Evolutionary conservation across 192 early-diverging fungal species (phyloP).

Genomic region (Linderina pennispora): DNA sequence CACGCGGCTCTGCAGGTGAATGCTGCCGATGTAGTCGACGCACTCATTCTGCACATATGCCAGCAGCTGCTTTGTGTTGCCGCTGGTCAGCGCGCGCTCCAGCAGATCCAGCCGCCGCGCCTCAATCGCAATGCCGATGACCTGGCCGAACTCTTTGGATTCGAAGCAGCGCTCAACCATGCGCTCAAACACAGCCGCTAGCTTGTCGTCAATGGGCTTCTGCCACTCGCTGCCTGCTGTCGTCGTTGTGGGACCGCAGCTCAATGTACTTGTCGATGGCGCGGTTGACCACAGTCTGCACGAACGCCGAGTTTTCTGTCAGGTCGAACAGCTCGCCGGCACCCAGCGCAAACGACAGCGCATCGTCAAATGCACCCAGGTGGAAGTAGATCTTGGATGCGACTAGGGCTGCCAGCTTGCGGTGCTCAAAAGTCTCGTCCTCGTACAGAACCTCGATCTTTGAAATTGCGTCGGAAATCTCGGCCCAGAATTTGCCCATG

Average conservation of each 20-base stretch:
- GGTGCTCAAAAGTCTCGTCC: constrained; percentile 76
- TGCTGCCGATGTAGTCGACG: constrained; percentile 72
- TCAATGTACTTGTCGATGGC: constrained; percentile 89
- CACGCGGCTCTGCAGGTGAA: constrained; percentile 60
- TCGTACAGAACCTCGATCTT: constrained; percentile 93
- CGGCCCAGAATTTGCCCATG: constrained; percentile 96
- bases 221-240: constrained; percentile 35
- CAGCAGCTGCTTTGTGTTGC: constrained; percentile 67
- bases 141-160: constrained; percentile 72
- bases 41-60: constrained; percentile 79
- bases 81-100: constrained; percentile 69
- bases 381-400: constrained; percentile 99
- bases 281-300: constrained; percentile 90
- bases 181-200: constrained; percentile 86
- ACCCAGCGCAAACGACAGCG: constrained; percentile 90
- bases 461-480: constrained; percentile 83
- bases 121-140: constrained; percentile 95
- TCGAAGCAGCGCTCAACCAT: constrained; percentile 93
- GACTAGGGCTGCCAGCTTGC: constrained; percentile 88
- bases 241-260: constrained; percentile 51
- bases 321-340: constrained; percentile 88
- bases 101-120: constrained; percentile 85
- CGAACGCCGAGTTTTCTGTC: constrained; percentile 75
- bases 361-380: constrained; percentile 93
- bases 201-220: constrained; percentile 61